These are phyloP conservation scores for Cyclocybe cylindracea DNA, from an alignment of 768 basidiomycete genomes.

Conservation along the genomic window DNA sequence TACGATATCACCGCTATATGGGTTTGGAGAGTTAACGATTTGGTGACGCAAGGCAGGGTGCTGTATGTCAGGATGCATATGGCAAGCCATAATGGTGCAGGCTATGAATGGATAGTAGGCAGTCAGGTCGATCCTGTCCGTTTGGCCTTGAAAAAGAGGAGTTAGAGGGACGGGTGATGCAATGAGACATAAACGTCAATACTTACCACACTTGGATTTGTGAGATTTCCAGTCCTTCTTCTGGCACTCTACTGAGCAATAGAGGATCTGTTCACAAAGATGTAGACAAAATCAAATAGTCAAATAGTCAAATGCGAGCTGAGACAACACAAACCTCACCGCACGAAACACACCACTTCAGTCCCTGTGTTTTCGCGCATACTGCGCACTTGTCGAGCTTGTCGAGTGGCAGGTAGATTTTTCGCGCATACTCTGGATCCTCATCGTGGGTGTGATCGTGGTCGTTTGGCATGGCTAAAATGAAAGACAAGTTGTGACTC, in stretches of 20 bases:
- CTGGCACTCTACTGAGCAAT: conserved; percentile 19
- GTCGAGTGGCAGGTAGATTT: conserved; percentile 11
- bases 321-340: conserved; percentile 28
- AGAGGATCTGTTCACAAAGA: conserved; percentile 4
- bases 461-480: too few species aligned
- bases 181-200: background rate
- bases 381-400: conserved; percentile 9
- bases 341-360: conserved; percentile 14
- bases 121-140: conserved; percentile 32
- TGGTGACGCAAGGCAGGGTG: conserved; percentile 26
- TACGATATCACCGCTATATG: conserved; percentile 10
- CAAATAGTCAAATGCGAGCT: conserved; percentile 6
- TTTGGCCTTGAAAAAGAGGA: conserved; percentile 25
- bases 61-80: conserved; percentile 15
- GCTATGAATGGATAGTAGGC: conserved; percentile 35
- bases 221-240: conserved; percentile 10
- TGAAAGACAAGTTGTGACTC: background rate
- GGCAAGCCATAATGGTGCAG: conserved; percentile 21
- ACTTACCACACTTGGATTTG: conserved; percentile 10
- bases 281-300: conserved; percentile 3
- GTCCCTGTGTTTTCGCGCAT: conserved; percentile 2
- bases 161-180: background rate
- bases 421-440: background rate
- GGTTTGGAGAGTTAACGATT: conserved; percentile 30
- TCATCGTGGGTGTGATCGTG: too few species aligned